A percentile compares a stretch with the other conserved stretches of the same genome.
These are phyloP conservation scores for Penicillium salamii DNA, from an alignment of 495 filamentous ascomycete genomes.

Conservation along the genomic window DNA sequence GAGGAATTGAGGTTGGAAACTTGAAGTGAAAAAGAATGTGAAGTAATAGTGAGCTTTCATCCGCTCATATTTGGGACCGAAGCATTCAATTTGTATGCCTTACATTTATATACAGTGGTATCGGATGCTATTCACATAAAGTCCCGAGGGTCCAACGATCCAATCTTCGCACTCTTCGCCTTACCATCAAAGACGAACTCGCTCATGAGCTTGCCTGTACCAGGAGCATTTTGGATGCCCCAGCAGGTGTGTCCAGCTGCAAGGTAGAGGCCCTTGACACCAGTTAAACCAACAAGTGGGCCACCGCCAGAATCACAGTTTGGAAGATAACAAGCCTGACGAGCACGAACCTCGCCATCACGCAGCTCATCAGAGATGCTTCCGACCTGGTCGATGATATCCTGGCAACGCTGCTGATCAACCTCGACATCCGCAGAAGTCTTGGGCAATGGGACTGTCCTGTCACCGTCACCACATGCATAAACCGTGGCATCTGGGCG, in stretches of 20 bases:
- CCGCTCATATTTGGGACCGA: no score
- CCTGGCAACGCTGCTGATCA: constrained; percentile 76
- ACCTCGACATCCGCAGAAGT: constrained; percentile 74
- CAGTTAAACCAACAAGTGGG: constrained; percentile 76
- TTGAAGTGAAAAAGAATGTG: no score
- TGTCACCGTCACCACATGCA: constrained; percentile 89
- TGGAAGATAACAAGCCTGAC: constrained; percentile 95
- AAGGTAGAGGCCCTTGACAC: constrained; percentile 72
- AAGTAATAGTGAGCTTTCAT: no score
- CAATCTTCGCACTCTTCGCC: constrained; percentile 71
- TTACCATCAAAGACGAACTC: constrained; percentile 81
- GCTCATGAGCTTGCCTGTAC: constrained; percentile 83
- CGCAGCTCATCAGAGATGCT: constrained; percentile 74
- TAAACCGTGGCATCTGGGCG: constrained; percentile 87
- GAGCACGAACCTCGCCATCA: constrained; percentile 71
- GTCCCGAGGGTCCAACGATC: constrained; percentile 64
- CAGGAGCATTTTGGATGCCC: constrained; percentile 96
- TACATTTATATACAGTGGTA: no score
- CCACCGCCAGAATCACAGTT: constrained; percentile 61
- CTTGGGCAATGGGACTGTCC: constrained; percentile 67
- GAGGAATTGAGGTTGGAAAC: no score
- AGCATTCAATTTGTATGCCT: no score
- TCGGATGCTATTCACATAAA: no score
- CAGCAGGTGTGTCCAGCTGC: constrained; percentile 95
- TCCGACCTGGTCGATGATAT: constrained; percentile 78